Evolutionary conservation across 768 basidiomycete species (phyloP), one percentile per base, ranked within the genome.

Genomic region (Mrakia gelida): DNA sequence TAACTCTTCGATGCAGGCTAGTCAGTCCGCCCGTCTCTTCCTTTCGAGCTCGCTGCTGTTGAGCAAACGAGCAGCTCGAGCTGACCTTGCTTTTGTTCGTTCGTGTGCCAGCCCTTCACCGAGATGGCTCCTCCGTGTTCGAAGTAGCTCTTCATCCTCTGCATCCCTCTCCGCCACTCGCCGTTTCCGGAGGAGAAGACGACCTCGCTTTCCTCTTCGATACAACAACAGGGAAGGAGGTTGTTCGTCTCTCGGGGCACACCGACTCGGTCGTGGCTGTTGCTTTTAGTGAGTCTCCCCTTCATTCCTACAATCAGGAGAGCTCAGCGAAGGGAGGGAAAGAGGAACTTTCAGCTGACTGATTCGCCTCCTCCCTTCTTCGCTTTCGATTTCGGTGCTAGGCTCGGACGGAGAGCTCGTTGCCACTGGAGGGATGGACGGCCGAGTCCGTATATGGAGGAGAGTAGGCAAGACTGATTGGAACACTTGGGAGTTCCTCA

Each of bases 401-500:
- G 77, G 77, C 83, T 81, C 86, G 0, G 96, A 98, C 83, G 97
- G 97, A 2, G 92, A 97, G 85, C 88, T 97, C 88, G 88, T 95
- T 77, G 90, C 95, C 23, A 97, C 95, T 0, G 97, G 96, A 15
- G 97, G 97, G 0, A 98, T 99, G 97, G 97, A 99, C 82, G 97
- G 97, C 13, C 91, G 90, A 83, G 91, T 98, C 56, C 88, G 95
- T 79, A 86, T 99, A 79, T 99, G 97, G 97, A 86, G 91, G 82
- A 87, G 94, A 81, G 91, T 59, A 2, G 91, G 90, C 7, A 91
- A 86, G 80, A 90, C 91, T 65, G 85, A 91, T 79, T 92, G 90
- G 85, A 88, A 86, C 79, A 88, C 86, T 73, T 99, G 97, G 97
- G 95, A 98, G 84, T 96, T 98, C 84, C 86, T 97, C 84, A 95